phyloP scores from a whole-genome alignment of 306 rosid genomes.

The Boehmeria nivea region DNA sequence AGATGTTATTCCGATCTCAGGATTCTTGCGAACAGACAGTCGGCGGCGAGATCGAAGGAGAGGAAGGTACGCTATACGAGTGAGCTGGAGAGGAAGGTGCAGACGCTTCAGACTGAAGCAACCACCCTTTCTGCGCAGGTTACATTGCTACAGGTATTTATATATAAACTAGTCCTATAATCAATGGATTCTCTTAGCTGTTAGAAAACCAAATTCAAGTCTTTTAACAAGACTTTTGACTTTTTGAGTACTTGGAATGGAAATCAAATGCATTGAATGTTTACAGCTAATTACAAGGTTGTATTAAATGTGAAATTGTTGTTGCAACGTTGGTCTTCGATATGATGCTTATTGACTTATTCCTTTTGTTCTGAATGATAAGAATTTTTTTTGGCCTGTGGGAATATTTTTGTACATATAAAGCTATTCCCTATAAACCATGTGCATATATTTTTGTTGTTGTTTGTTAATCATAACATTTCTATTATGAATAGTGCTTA shows the following conservation, averaged over 20 bases:
- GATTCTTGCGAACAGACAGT: slow-evolving; percentile 92
- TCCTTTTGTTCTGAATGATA: too few relatives aligned
- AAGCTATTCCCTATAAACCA: too few relatives aligned
- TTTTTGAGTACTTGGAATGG: slow-evolving; percentile 6
- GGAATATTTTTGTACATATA: too few relatives aligned
- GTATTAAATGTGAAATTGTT: too few relatives aligned
- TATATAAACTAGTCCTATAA: too few relatives aligned
- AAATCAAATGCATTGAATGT: neutral
- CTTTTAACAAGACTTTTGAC: neutral
- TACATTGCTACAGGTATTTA: slow-evolving; percentile 74
- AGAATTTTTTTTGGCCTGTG: too few relatives aligned
- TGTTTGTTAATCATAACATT: too few relatives aligned
- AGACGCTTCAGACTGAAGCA: slow-evolving; percentile 93
- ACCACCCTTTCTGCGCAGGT: slow-evolving; percentile 92
- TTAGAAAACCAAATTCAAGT: slow-evolving; percentile 4
- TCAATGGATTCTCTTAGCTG: slow-evolving; percentile 14
- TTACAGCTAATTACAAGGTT: slow-evolving; percentile 5
- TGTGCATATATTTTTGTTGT: too few relatives aligned
- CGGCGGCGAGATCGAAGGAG: slow-evolving; percentile 98
- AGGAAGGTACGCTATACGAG: slow-evolving; percentile 77
- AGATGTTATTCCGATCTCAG: too few relatives aligned
- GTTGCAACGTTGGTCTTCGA: too few relatives aligned
- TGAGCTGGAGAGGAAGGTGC: slow-evolving; percentile 95
- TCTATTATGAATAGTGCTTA: too few relatives aligned
- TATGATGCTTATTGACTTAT: too few relatives aligned